Evolutionary conservation across 202 grass and related monocot species (phyloP).

Genomic region (Dendrocalamus latiflorus): DNA sequence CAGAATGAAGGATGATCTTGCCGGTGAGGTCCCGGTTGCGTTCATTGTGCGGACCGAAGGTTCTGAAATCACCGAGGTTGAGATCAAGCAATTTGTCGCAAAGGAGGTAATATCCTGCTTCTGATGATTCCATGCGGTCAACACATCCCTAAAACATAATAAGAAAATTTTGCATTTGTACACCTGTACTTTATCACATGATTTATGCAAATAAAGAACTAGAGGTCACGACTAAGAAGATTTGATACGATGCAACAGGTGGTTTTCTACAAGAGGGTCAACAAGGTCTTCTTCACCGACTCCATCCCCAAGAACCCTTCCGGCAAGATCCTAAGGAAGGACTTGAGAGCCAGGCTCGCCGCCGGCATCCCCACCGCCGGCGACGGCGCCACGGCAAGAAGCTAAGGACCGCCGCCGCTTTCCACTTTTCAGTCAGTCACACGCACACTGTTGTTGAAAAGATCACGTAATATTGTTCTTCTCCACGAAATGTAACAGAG

Average conservation of each 20-base stretch:
- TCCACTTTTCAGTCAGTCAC: slow-evolving; percentile 5
- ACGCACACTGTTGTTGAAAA: slow-evolving; percentile 7
- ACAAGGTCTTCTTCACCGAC: slow-evolving; percentile 80
- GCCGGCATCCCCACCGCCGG: slow-evolving; percentile 35
- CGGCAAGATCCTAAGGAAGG: slow-evolving; percentile 88
- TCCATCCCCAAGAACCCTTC: slow-evolving; percentile 79
- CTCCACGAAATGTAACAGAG: slow-evolving; percentile 25
- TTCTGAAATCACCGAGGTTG: slow-evolving; percentile 70
- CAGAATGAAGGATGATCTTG: slow-evolving; percentile 82
- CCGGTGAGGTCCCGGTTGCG: slow-evolving; percentile 80
- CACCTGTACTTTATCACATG: not conserved
- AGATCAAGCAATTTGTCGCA: slow-evolving; percentile 78
- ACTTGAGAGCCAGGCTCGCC: slow-evolving; percentile 72
- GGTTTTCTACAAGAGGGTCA: slow-evolving; percentile 81
- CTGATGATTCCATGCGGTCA: not conserved
- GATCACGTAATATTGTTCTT: slow-evolving; percentile 8
- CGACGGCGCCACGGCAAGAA: not conserved
- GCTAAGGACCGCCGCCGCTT: not conserved
- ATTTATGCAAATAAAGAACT: not conserved
- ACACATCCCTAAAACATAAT: too few relatives aligned
- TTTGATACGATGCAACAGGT: slow-evolving; percentile 34
- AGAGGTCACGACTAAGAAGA: not conserved
- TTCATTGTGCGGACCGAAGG: slow-evolving; percentile 73
- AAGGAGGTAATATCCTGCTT: slow-evolving; percentile 54
- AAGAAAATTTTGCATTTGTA: too few relatives aligned